Conservation (phyloP, 2,329 filamentous ascomycete species). For the Pseudogymnoascus sp. region DNA sequence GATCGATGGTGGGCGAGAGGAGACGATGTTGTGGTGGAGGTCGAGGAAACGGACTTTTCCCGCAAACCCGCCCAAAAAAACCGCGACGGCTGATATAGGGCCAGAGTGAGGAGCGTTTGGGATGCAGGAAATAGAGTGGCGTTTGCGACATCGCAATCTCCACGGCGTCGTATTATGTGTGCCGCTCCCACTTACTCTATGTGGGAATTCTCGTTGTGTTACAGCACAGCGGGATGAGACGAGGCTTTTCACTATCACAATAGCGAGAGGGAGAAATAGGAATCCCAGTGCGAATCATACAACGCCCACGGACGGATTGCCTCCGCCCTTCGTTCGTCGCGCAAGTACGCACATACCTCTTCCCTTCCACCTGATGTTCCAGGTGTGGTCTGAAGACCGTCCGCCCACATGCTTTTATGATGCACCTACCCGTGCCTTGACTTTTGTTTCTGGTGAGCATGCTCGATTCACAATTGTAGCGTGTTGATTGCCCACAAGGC, state of each 20-base stretch:
- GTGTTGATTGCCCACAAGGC: neutral
- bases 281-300: neutral
- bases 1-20: neutral
- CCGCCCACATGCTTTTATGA: neutral
- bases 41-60: neutral
- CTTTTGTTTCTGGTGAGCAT: neutral
- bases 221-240: neutral
- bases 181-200: neutral
- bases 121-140: neutral
- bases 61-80: neutral
- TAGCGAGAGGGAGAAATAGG: neutral
- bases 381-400: neutral
- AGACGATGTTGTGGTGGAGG: neutral
- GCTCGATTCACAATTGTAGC: slow-evolving; percentile 1
- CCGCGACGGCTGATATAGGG: neutral
- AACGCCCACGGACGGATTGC: neutral
- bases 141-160: neutral
- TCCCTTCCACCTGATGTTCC: neutral
- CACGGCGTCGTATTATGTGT: neutral
- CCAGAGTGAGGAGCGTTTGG: neutral
- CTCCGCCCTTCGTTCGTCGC: neutral
- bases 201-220: neutral
- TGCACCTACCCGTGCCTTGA: neutral
- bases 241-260: neutral
- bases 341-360: neutral